These are phyloP conservation scores for Exophiala spinifera DNA, from an alignment of 2,329 filamentous ascomycete genomes.

Conservation along the genomic window DNA sequence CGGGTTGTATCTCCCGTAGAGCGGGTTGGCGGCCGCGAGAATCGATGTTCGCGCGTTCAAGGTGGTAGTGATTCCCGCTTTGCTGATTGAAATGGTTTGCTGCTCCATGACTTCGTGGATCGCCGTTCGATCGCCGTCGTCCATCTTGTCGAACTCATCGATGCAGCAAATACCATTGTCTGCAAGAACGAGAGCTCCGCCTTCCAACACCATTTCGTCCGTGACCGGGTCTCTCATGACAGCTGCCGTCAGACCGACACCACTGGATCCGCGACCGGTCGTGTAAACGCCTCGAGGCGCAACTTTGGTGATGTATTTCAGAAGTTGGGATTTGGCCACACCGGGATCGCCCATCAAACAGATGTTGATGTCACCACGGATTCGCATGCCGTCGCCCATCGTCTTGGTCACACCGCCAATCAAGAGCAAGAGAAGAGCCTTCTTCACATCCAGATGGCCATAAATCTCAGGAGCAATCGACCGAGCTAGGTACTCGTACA, in stretches of 20 bases:
- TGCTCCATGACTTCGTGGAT: conserved; percentile 89
- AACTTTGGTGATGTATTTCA: conserved; percentile 98
- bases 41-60: conserved; percentile 95
- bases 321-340: conserved; percentile 96
- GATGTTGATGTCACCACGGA: conserved; percentile 97
- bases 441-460: conserved; percentile 95
- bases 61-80: conserved; percentile 93
- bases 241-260: conserved; percentile 76
- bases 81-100: conserved; percentile 79
- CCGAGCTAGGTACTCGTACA: conserved; percentile 92
- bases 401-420: conserved; percentile 96
- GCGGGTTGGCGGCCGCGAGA: conserved; percentile 89
- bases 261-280: conserved; percentile 75
- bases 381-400: conserved; percentile 97
- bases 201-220: conserved; percentile 75
- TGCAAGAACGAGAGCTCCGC: conserved; percentile 72
- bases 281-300: conserved; percentile 88
- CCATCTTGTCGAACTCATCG: conserved; percentile 86
- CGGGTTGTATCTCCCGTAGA: conserved; percentile 97
- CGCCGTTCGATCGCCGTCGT: conserved; percentile 71
- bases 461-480: conserved; percentile 98
- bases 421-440: conserved; percentile 88
- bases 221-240: conserved; percentile 79
- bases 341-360: conserved; percentile 99
- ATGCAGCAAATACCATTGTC: conserved; percentile 83